Evolutionary conservation across 2,329 filamentous ascomycete species (phyloP).

Genomic region (Trichoderma gracile): DNA sequence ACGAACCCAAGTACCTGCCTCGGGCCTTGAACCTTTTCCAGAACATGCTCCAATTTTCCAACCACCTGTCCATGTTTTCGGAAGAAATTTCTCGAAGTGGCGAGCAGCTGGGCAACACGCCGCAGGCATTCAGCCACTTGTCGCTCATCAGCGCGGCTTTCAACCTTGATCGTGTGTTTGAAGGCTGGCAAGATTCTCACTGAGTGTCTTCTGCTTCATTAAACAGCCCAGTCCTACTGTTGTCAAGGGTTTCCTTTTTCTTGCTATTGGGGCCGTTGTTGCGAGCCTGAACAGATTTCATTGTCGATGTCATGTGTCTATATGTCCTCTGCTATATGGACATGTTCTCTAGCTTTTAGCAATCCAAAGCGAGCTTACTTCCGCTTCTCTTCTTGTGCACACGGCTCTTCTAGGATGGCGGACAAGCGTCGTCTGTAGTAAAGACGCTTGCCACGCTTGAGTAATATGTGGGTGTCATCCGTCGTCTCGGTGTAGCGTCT

Average conservation of each 20-base stretch:
- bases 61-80: slow-evolving; percentile 76
- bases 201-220: neutral
- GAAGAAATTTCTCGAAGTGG: slow-evolving; percentile 75
- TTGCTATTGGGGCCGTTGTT: neutral
- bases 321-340: neutral
- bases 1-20: slow-evolving; percentile 64
- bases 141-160: slow-evolving; percentile 76
- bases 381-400: neutral
- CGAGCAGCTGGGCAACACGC: slow-evolving; percentile 77
- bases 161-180: slow-evolving; percentile 62
- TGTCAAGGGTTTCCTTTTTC: neutral
- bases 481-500: neutral
- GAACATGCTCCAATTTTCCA: slow-evolving; percentile 74
- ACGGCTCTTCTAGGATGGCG: neutral
- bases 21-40: slow-evolving; percentile 70
- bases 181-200: slow-evolving; percentile 28
- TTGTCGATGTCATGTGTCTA: too few species aligned
- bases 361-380: neutral
- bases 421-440: neutral
- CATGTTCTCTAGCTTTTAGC: neutral
- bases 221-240: too few species aligned
- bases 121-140: slow-evolving; percentile 76
- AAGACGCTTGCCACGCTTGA: neutral
- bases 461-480: neutral
- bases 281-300: too few species aligned